Conservation (phyloP, 768 basidiomycete species). For the Panellus pusillus region DNA sequence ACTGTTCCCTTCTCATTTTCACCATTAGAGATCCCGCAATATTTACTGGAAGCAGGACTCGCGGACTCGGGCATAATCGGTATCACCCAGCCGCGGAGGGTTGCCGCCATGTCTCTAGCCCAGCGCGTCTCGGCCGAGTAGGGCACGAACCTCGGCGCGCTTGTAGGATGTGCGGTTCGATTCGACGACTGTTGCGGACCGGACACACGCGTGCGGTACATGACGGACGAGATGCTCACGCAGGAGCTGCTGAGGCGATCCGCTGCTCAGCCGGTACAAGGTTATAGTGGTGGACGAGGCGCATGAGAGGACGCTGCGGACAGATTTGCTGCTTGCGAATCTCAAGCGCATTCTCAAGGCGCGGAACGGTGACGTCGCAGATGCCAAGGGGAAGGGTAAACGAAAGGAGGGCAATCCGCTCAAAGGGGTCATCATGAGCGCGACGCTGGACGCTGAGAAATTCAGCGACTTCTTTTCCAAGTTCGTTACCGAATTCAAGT, state of each 20-base stretch:
- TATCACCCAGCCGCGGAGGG: slow-evolving; percentile 92
- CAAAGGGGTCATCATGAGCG: slow-evolving; percentile 96
- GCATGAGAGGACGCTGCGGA: slow-evolving; percentile 92
- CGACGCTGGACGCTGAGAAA: slow-evolving; percentile 93
- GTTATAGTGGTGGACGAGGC: slow-evolving; percentile 95
- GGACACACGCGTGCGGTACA: slow-evolving; percentile 88
- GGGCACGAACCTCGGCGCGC: slow-evolving; percentile 63
- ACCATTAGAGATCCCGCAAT: slow-evolving; percentile 89
- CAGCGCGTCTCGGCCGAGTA: slow-evolving; percentile 86
- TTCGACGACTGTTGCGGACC: slow-evolving; percentile 82
- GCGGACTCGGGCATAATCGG: slow-evolving; percentile 75
- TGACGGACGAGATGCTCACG: slow-evolving; percentile 98
- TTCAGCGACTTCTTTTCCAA: slow-evolving; percentile 86
- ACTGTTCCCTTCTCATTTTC: not conserved
- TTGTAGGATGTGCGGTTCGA: slow-evolving; percentile 93
- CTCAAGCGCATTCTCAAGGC: slow-evolving; percentile 77
- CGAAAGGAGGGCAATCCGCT: slow-evolving; percentile 57
- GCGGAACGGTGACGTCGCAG: slow-evolving; percentile 48
- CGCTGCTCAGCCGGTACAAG: slow-evolving; percentile 76
- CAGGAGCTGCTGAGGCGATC: slow-evolving; percentile 85
- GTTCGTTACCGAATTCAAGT: slow-evolving; percentile 45
- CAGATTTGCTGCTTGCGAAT: slow-evolving; percentile 89
- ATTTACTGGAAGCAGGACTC: slow-evolving; percentile 81
- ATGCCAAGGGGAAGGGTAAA: slow-evolving; percentile 41
- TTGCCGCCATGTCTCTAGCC: slow-evolving; percentile 95